These are phyloP conservation scores for Xylariaceae sp. DNA, from an alignment of 2,329 filamentous ascomycete species.

Conservation along the genomic window DNA sequence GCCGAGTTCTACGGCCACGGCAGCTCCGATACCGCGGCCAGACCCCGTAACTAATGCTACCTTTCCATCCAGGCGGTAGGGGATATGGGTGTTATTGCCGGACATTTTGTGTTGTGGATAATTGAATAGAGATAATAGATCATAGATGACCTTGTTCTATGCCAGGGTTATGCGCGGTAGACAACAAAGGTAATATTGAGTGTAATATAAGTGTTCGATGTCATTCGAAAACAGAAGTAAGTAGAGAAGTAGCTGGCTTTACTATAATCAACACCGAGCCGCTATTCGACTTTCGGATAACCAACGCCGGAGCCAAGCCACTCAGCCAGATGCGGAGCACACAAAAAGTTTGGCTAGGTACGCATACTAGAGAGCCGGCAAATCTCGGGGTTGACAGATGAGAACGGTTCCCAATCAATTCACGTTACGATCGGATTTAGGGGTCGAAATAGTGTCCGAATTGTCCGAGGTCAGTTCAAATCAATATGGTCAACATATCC, in stretches of 20 bases:
- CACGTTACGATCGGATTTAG: not conserved
- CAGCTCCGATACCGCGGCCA: constrained; percentile 58
- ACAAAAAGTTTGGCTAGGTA: not conserved
- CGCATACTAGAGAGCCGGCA: not conserved
- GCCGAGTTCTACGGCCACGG: constrained; percentile 48
- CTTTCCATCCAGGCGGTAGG: constrained; percentile 15
- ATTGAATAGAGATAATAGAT: too few relatives aligned
- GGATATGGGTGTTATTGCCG: constrained; percentile 6
- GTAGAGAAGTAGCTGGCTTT: too few relatives aligned
- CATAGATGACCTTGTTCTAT: too few relatives aligned
- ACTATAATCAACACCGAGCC: too few relatives aligned
- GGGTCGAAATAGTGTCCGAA: not conserved
- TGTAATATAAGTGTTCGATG: too few relatives aligned
- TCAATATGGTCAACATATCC: too few relatives aligned
- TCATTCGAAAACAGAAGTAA: too few relatives aligned
- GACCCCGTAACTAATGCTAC: constrained; percentile 31
- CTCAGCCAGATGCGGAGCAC: not conserved
- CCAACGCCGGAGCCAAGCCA: not conserved
- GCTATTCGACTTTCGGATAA: not conserved
- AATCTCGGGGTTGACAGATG: not conserved
- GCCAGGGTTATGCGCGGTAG: not conserved
- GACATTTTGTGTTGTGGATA: too few relatives aligned
- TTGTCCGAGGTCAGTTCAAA: not conserved
- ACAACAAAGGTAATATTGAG: not conserved
- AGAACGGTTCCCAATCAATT: too few relatives aligned